Evolutionary conservation across 768 basidiomycete genomes (phyloP).

Genomic region (Lyophyllum decastes): DNA sequence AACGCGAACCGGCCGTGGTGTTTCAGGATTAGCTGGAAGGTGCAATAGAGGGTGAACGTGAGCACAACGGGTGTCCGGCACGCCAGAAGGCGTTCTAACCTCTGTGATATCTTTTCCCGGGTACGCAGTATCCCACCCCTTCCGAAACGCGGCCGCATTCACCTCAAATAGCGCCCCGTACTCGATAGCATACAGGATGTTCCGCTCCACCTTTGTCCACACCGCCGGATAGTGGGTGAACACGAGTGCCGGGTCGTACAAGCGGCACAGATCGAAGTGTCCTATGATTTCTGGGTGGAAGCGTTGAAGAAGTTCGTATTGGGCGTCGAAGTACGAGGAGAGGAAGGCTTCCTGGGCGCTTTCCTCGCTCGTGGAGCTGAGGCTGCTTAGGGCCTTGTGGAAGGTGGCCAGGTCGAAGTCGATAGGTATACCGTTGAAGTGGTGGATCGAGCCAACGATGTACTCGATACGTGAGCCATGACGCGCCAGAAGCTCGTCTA

Average conservation of each 20-base stretch:
- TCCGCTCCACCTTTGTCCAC: conserved; percentile 69
- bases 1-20: conserved; percentile 76
- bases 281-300: conserved; percentile 89
- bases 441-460: conserved; percentile 91
- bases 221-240: conserved; percentile 60
- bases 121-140: conserved; percentile 85
- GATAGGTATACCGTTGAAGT: conserved; percentile 85
- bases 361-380: conserved; percentile 6
- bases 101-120: conserved; percentile 77
- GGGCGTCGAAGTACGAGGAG: conserved; percentile 81
- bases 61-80: background rate
- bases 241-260: conserved; percentile 69
- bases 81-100: conserved; percentile 38
- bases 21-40: conserved; percentile 63
- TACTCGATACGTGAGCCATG: conserved; percentile 70
- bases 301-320: conserved; percentile 66
- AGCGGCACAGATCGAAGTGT: conserved; percentile 89
- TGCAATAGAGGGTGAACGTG: conserved; percentile 4
- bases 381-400: conserved; percentile 54
- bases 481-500: conserved; percentile 52
- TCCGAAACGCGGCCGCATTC: conserved; percentile 91
- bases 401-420: conserved; percentile 86
- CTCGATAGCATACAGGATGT: conserved; percentile 65
- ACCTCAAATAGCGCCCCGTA: conserved; percentile 95
- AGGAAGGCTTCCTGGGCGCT: conserved; percentile 47